phyloP scores from a whole-genome alignment of 495 filamentous ascomycete species.

The Parachaetomium inaequale region DNA sequence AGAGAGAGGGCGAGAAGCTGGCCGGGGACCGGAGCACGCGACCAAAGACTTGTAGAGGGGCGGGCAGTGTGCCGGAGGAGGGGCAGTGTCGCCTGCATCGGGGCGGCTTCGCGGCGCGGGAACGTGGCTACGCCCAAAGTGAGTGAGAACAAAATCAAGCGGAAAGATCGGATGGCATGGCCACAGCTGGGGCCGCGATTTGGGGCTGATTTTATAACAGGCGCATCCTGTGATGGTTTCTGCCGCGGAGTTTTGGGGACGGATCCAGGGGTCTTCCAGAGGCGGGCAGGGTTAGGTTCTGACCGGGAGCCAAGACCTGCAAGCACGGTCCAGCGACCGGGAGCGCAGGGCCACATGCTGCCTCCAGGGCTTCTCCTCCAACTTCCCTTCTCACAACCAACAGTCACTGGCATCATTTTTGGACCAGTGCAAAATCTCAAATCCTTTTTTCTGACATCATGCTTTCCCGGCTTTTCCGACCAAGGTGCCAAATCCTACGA shows the following conservation, averaged over 20 bases:
- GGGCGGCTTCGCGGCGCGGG: background rate
- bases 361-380: background rate
- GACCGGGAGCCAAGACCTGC: background rate
- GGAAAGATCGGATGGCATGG: constrained; percentile 6
- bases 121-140: background rate
- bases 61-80: constrained; percentile 32
- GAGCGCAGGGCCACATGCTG: too few species aligned
- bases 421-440: too few species aligned
- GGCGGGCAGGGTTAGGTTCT: background rate
- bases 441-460: too few species aligned
- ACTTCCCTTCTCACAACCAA: too few species aligned
- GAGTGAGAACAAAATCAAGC: background rate
- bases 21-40: constrained; percentile 26
- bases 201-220: constrained; percentile 17
- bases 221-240: constrained; percentile 46
- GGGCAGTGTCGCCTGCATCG: constrained; percentile 22
- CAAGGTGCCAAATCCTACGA: too few species aligned
- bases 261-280: background rate
- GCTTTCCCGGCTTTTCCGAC: too few species aligned
- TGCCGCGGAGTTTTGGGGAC: constrained; percentile 47
- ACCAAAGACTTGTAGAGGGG: constrained; percentile 20
- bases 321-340: background rate
- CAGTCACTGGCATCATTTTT: too few species aligned
- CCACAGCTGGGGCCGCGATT: background rate
- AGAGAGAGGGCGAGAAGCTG: background rate